Evolutionary conservation across 345 rosid species (phyloP), one percentile per base, ranked within the genome.

Genomic region (Euclidium syriacum): DNA sequence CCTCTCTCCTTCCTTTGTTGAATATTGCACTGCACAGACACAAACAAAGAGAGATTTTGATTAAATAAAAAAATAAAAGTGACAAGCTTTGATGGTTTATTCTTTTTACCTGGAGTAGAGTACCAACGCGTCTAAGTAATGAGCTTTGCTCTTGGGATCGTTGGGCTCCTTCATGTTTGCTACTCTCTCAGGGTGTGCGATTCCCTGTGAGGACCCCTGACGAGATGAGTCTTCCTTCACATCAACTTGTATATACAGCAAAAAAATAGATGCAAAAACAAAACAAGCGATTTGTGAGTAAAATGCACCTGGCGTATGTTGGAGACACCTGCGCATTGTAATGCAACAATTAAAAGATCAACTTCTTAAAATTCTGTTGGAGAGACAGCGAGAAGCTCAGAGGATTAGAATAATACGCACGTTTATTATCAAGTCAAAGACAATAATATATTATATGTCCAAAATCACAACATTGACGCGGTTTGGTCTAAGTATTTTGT

Each of bases 241-340:
- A 43, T 29, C 25, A 52, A 6, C 12, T 20, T 33, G 25, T 27
- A 22, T 15, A n/a, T n/a, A n/a, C n/a, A n/a, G n/a, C n/a, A n/a
- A 10, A 61, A 62, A 22, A 49, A 27, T 54, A 11, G 30, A 19
- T n/a, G 19, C 2, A 7, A 29, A 39, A 18, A n/a, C n/a, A n/a
- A n/a, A n/a, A n/a, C 15, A 70, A 20, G 30, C 3, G 7, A 9
- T 35, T 12, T 17, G 26, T 38, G 22, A 54, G 36, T 26, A n/a
- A n/a, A n/a, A 22, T 2, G 14, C 29, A 89, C 98, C 95, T 83
- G 95, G 46, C 73, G 74, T 29, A 80, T 69, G 71, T 62, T 78
- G 67, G 85, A 85, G 43, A 80, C 64, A 40, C 96, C 98, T 38
- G 98, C 94, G 85, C 85, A 85, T 44, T 81, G 86, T 19, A 88